These are phyloP conservation scores for Scortechinia acanthostroma DNA, from an alignment of 2,329 filamentous ascomycete species.

Conservation along the genomic window DNA sequence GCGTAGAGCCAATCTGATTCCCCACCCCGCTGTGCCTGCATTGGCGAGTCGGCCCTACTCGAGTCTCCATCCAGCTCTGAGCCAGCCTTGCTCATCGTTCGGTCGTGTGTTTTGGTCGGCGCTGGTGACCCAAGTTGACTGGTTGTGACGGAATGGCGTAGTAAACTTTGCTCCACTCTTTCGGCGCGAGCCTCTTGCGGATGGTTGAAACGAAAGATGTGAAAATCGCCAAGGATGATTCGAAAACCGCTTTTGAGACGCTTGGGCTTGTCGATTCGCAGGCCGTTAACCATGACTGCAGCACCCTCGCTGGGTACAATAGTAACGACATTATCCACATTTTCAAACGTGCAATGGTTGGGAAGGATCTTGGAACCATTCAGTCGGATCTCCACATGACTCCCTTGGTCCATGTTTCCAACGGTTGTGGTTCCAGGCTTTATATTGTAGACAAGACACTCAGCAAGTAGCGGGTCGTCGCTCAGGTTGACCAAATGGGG, in stretches of 20 bases:
- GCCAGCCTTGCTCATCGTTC: slow-evolving; percentile 59
- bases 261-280: slow-evolving; percentile 78
- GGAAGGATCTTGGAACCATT: slow-evolving; percentile 89
- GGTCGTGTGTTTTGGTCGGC: slow-evolving; percentile 51
- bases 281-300: slow-evolving; percentile 94
- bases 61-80: slow-evolving; percentile 71
- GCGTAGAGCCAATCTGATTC: slow-evolving; percentile 96
- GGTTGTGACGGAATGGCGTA: slow-evolving; percentile 73
- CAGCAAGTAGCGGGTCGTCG: slow-evolving; percentile 85
- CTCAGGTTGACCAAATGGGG: slow-evolving; percentile 96
- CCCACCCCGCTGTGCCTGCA: slow-evolving; percentile 61
- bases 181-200: slow-evolving; percentile 92
- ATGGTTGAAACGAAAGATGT: slow-evolving; percentile 98
- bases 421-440: slow-evolving; percentile 92
- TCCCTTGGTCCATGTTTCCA: slow-evolving; percentile 80
- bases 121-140: slow-evolving; percentile 54
- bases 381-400: slow-evolving; percentile 61
- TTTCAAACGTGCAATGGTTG: slow-evolving; percentile 91
- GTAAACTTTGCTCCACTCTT: slow-evolving; percentile 76
- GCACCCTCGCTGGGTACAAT: slow-evolving; percentile 84
- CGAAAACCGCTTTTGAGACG: slow-evolving; percentile 85
- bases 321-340: slow-evolving; percentile 83
- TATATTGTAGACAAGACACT: slow-evolving; percentile 95
- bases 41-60: slow-evolving; percentile 76
- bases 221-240: slow-evolving; percentile 93